Base-by-base conservation (phyloP, 176 grass and related monocot genomes). In the Microstegium vimineum region DNA sequence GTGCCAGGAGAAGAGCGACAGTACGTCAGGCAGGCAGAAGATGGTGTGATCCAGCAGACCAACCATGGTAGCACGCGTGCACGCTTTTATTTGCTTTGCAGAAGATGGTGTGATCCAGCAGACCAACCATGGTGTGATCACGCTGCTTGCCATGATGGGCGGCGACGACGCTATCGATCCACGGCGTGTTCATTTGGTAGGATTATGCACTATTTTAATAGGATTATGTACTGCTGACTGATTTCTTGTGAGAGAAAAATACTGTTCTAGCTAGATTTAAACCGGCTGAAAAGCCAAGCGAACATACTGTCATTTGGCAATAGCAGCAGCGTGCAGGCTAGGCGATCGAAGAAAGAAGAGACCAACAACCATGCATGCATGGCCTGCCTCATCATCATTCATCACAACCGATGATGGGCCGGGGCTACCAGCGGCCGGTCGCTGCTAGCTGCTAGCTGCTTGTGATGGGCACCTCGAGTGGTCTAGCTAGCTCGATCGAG, bases 31-130 rank as follows among this genome's bases (percentile, higher is more conserved):
- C 5, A 20, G 56, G 42, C 43, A 67, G 36, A 17, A 23, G 68
- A 72, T 25, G 36, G 10, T 61, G 33, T 17, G 69, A 18, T 34
- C 18, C 23, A 7, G 73, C 23, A 7, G 73, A 38, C 38, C 76
- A 80, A 74, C 37, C 59, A 45, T 52, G 36, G 81, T 47, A 36
- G 61, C 69, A 74, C 45, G 86, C 35, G 42, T 35, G 42, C 76
- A 80, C 25, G 68, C 17, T 64, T 74, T 81, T n/a, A n/a, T n/a
- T n/a, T 64, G 26, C 41, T 65, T 65, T 83, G 71, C 43, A 67
- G 36, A 17, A 23, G 68, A 72, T 25, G 36, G 10, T 61, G 33
- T 17, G 69, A 18, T 34, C 18, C 23, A n/a, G n/a, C n/a, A 7
- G 73, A 38, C 38, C 76, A 80, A 74, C 37, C 59, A 45, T 52